Base-by-base conservation (phyloP, 192 early-diverging fungal species). In the Rhizophagus clarus region DNA sequence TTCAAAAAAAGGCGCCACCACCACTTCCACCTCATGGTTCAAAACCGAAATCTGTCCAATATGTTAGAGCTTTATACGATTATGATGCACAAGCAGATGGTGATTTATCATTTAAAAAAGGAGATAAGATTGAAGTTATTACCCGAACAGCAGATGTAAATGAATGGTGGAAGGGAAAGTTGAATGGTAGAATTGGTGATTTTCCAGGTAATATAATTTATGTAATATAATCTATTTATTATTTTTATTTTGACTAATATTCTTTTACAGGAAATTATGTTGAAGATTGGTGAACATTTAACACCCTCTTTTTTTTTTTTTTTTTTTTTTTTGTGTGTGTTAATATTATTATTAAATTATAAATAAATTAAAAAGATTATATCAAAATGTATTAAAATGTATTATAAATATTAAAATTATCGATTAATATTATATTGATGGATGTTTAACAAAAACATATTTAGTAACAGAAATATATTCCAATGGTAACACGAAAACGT, bases 101-200 rank as follows among this genome's bases (percentile, higher is more conserved):
- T 17, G 95, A 96, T 79, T 81, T 96, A 75, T 83, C 85, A 20
- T 95, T 96, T 84, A 80, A 81, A 12, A 92, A 91, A 73, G 91
- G 90, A 77, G 93, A 96, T 61, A 76, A 80, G 6, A 94, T 96
- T 68, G 89, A 94, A 83, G 76, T 96, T 12, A 31, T 94, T 28
- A 83, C 92, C 67, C 84, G 89, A 63, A 91, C 91, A 1, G 74
- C 79, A 17, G 85, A 87, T 72, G 77, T 77, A 6, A 87, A 96
- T 77, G 94, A 93, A 70, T 96, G 95, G 95, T 96, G 95, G 95
- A 95, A 91, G 3, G 95, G 95, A 6, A 84, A 76, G n/a, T 78
- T 92, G 29, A 85, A 90, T 72, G 91, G 91, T 10, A 78, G 76
- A 3, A 79, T 81, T n/a, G 94, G 94, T 28, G 84, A 92, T 15